Evolutionary conservation across 2,329 filamentous ascomycete genomes (phyloP).

Genomic region (Ceratocystis cacaofunesta): DNA sequence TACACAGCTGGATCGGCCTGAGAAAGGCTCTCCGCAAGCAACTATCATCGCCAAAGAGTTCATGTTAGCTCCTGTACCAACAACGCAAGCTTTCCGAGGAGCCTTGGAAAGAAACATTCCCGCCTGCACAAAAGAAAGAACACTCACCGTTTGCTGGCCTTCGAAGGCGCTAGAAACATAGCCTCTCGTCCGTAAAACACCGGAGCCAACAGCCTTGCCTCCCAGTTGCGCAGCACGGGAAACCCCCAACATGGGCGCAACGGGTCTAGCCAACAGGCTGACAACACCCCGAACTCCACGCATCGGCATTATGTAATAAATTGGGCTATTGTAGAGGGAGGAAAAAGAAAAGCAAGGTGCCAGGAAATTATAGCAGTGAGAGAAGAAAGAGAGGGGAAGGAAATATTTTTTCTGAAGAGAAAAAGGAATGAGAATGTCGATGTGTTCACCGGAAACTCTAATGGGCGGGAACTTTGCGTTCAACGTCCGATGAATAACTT

Average conservation of each 20-base stretch:
- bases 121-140: not conserved
- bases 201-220: not conserved
- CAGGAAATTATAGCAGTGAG: not conserved
- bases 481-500: not conserved
- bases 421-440: not conserved
- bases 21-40: constrained; percentile 64
- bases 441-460: not conserved
- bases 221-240: not conserved
- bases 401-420: not conserved
- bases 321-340: not conserved
- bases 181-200: constrained; percentile 1
- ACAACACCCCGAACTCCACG: constrained; percentile 18
- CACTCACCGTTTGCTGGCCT: constrained; percentile 42
- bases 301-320: constrained; percentile 6
- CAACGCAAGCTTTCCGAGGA: not conserved
- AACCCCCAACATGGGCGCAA: not conserved
- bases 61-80: constrained; percentile 9
- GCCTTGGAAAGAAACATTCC: not conserved
- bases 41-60: constrained; percentile 32
- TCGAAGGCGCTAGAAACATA: constrained; percentile 36
- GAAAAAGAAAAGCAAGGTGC: not conserved
- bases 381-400: not conserved
- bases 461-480: not conserved
- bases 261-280: constrained; percentile 15
- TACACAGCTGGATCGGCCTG: constrained; percentile 77